Conservation (phyloP, 2,329 filamentous ascomycete genomes). For the Apiospora sp. region DNA sequence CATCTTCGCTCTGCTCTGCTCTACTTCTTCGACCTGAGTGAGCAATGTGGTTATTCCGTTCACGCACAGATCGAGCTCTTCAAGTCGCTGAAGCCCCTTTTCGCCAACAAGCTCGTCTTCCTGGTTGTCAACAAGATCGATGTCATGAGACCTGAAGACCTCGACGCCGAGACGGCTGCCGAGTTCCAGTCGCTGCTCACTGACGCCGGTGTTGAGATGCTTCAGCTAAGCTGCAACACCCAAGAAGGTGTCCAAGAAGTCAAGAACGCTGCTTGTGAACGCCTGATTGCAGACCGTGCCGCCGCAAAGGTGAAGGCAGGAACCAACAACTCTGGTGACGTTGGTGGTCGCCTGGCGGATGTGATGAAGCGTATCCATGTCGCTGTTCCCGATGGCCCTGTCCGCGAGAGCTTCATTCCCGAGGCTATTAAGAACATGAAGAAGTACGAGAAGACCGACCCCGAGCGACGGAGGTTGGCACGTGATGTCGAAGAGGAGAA, state of each 20-base stretch:
- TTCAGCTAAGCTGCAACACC: constrained; percentile 94
- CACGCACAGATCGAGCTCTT: constrained; percentile 93
- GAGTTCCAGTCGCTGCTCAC: constrained; percentile 83
- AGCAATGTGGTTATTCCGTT: constrained; percentile 79
- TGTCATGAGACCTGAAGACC: constrained; percentile 84
- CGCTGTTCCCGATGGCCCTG: constrained; percentile 86
- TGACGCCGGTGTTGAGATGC: constrained; percentile 87
- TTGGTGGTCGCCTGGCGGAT: constrained; percentile 85
- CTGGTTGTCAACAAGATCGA: constrained; percentile 99
- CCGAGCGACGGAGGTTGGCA: constrained; percentile 81
- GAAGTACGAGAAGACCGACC: constrained; percentile 91
- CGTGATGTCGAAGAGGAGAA: constrained; percentile 91
- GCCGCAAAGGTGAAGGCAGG: constrained; percentile 96
- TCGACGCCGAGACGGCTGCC: constrained; percentile 79
- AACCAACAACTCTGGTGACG: constrained; percentile 76
- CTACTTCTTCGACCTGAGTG: constrained; percentile 94
- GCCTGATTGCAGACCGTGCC: constrained; percentile 90
- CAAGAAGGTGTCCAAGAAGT: constrained; percentile 93
- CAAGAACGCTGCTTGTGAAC: constrained; percentile 93
- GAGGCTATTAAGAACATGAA: constrained; percentile 80
- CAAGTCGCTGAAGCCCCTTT: constrained; percentile 95
- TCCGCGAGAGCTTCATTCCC: constrained; percentile 86
- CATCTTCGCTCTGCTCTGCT: constrained; percentile 94
- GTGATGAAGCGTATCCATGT: constrained; percentile 96
- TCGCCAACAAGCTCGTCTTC: constrained; percentile 97